Conservation (phyloP, 768 basidiomycete species). For the Kwoniella newhampshirensis region DNA sequence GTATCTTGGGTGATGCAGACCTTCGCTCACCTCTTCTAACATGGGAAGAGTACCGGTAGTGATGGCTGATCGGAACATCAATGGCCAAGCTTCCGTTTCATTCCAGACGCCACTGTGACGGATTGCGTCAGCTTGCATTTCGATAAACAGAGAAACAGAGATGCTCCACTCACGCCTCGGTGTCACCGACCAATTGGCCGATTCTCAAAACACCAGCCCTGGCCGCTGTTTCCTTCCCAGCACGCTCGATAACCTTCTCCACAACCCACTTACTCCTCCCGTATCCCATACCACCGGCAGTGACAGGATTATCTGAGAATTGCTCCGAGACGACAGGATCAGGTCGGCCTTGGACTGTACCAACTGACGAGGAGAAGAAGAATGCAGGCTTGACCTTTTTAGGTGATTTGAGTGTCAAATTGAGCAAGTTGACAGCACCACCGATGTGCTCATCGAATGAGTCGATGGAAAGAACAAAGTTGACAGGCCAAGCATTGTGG, state of each 20-base stretch:
- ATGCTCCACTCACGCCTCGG: constrained; percentile 44
- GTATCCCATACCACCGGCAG: constrained; percentile 52
- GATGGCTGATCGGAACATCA: constrained; percentile 58
- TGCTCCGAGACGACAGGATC: constrained; percentile 52
- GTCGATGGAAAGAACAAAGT: constrained; percentile 60
- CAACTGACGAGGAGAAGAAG: constrained; percentile 61
- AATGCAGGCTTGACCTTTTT: constrained; percentile 53
- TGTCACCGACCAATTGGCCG: constrained; percentile 63
- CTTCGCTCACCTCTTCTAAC: constrained; percentile 54
- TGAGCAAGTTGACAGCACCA: constrained; percentile 60
- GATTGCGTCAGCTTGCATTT: background rate
- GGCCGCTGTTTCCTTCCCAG: constrained; percentile 46
- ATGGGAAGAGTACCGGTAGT: constrained; percentile 50
- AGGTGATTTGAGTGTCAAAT: constrained; percentile 57
- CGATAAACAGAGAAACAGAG: background rate
- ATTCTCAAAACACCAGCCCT: constrained; percentile 57
- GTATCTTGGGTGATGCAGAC: background rate
- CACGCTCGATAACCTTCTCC: constrained; percentile 59
- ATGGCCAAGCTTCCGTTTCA: constrained; percentile 58
- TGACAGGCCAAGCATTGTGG: constrained; percentile 64
- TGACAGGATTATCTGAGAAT: constrained; percentile 52
- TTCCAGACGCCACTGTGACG: constrained; percentile 59
- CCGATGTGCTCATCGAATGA: constrained; percentile 61
- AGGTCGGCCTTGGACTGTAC: constrained; percentile 53
- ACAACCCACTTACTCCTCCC: constrained; percentile 61